phyloP scores from a whole-genome alignment of 176 grass and related monocot species.

The Tuctoria greenei region DNA sequence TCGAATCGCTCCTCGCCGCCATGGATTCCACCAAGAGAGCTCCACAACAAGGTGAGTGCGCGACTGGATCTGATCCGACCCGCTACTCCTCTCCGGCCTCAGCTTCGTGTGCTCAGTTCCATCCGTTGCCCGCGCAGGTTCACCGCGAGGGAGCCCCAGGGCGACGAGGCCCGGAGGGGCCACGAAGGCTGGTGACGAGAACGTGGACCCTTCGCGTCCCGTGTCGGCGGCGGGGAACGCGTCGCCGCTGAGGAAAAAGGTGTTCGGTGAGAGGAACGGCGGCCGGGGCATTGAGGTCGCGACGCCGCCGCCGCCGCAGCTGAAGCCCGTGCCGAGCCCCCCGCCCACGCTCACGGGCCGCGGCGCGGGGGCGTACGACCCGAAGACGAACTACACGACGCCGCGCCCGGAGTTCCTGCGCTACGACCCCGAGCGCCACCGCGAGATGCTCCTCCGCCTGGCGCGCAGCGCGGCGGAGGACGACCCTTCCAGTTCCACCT shows the following conservation, averaged over 20 bases:
- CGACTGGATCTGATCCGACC: neutral
- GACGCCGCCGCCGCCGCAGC: neutral
- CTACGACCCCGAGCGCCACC: conserved; percentile 62
- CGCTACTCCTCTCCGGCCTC: neutral
- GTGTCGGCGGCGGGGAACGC: neutral
- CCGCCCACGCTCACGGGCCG: conserved; percentile 14
- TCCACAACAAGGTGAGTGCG: conserved; percentile 17
- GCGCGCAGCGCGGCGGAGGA: conserved; percentile 29
- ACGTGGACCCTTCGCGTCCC: neutral
- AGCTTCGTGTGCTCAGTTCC: neutral
- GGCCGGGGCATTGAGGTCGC: neutral
- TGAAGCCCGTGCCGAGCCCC: conserved; percentile 20
- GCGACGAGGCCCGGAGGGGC: neutral
- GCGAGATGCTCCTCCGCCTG: conserved; percentile 56
- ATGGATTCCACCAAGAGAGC: conserved; percentile 37
- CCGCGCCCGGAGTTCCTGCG: conserved; percentile 73
- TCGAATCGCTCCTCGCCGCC: conserved; percentile 20
- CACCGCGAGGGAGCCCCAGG: conserved; percentile 12
- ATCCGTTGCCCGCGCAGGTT: neutral
- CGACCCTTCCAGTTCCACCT: conserved; percentile 32
- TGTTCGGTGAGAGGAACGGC: conserved; percentile 37
- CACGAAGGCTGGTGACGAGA: conserved; percentile 43
- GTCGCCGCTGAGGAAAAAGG: conserved; percentile 37
- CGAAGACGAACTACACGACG: conserved; percentile 72
- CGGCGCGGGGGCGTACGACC: conserved; percentile 54